Evolutionary conservation across 805 yeast genomes (phyloP), one percentile per base, ranked within the genome.

Genomic region (Zygosaccharomyces bisporus): DNA sequence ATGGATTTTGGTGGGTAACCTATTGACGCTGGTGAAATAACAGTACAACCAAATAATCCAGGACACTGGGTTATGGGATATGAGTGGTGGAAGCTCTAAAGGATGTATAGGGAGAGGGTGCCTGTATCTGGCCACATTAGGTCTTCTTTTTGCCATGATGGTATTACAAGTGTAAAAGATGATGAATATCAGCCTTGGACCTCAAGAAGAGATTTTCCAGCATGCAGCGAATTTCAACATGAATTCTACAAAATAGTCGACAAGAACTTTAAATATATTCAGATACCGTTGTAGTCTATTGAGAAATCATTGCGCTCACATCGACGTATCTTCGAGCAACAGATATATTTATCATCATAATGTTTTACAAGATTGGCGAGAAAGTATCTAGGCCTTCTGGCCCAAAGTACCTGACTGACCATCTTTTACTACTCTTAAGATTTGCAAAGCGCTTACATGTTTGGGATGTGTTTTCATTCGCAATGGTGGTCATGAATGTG

Each of bases 281-380:
- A 86, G 95, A 86, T 86, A 86, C 95, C 95, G 95, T 86, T 86
- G 95, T 86, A 86, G 95, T 86, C 95, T 81, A 76, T 77, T 77
- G 80, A 76, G 81, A 76, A 80, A 79, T 77, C 81, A 69, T 61
- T 76, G 83, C 75, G 81, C 85, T 74, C 77, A 79, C 86, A 80
- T 60, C 56, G 79, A 64, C 46, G 34, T 55, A 61, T 63, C 73
- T 71, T 73, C 76, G 62, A 70, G 75, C 74, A 64, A 69, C 68
- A 55, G 43, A 50, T 50, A 51, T 34, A 44, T 45, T 39, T 45
- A 39, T 53, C 54, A 60, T 64, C 69, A 64, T 63, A 64, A 62
- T 54, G 29, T 47, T 39, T 31, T 39, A 13, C 43, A 44, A 50
- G 41, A 34, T 14, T 23, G 23, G 32, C 16, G 32, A 16, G 38